Evolutionary conservation across 352 stramenopile species (phyloP), one percentile per base, ranked within the genome.

Genomic region (Globisporangium recalcitrans): DNA sequence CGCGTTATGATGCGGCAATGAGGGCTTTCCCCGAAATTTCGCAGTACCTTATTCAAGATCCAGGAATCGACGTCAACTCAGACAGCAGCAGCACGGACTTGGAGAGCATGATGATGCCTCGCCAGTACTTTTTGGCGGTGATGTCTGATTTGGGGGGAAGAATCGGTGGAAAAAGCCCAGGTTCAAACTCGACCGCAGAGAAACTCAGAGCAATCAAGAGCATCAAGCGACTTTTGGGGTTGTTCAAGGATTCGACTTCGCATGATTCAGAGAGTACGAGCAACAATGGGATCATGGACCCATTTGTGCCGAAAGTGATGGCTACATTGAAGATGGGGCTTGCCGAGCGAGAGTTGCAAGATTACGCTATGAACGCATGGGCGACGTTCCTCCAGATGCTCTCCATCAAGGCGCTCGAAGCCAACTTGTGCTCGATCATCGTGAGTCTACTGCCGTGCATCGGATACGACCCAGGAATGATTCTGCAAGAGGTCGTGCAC

Each of bases 281-380:
- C 52, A 68, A 59, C 14, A 74, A 68, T 62, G 82, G 85, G 36
- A 64, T 80, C 19, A 67, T 96, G 10, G 87, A 96, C 62, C 64
- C 82, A 21, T 96, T 91, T 67, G 77, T 96, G 16, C 87, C 87
- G 2, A 96, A 96, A 66, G 84, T 96, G 38, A 96, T 96, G 87
- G 87, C 85, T 24, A 95, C 85, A 22, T 68, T 96, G 4, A 96
- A 96, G 62, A 74, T 91, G 8, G 84, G 79, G 26, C 63, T 93
- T 8, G 68, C 66, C 31, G 85, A 95, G 46, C 58, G 48, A 22
- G 67, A 75, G 22, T 64, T 95, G 46, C 73, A 84, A 64, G 71
- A 78, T 31, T 62, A 87, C 68, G 80, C 78, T 9, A 87, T 93
- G 58, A 62, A 76, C 29, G 83, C 80, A 2, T 96, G 85, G 85